Evolutionary conservation across 768 basidiomycete species (phyloP).

Genomic region (Mycena rosella): DNA sequence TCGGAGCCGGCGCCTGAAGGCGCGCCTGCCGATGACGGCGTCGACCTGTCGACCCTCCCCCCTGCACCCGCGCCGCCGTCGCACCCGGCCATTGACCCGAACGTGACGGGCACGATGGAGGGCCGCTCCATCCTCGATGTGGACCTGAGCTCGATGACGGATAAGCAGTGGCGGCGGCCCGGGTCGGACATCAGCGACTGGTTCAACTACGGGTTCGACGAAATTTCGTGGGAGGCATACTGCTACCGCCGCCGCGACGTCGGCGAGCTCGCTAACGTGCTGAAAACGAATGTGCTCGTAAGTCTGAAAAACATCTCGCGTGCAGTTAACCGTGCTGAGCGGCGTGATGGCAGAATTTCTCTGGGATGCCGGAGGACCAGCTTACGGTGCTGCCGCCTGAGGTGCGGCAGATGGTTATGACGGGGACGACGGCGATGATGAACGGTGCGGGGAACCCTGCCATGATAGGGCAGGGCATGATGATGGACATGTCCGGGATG

Average conservation of each 20-base stretch:
- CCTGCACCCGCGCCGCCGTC: slow-evolving; percentile 80
- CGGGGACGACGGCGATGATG: slow-evolving; percentile 85
- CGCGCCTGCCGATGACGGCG: slow-evolving; percentile 59
- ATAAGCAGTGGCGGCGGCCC: slow-evolving; percentile 92
- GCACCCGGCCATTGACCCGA: slow-evolving; percentile 82
- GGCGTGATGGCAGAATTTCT: slow-evolving; percentile 67
- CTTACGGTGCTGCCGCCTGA: slow-evolving; percentile 83
- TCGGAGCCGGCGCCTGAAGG: slow-evolving; percentile 22
- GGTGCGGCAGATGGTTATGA: slow-evolving; percentile 89
- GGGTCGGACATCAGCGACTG: slow-evolving; percentile 96
- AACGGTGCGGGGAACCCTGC: slow-evolving; percentile 64
- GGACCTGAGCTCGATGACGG: slow-evolving; percentile 78
- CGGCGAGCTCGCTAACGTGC: slow-evolving; percentile 81
- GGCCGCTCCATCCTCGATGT: slow-evolving; percentile 88
- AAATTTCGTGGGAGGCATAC: slow-evolving; percentile 95
- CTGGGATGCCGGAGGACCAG: slow-evolving; percentile 87
- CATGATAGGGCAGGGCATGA: slow-evolving; percentile 75
- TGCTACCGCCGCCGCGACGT: slow-evolving; percentile 86
- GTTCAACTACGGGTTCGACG: slow-evolving; percentile 99
- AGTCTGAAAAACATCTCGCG: slow-evolving; percentile 46
- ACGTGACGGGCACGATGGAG: slow-evolving; percentile 73
- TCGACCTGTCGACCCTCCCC: slow-evolving; percentile 76
- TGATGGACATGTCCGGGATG: slow-evolving; percentile 86
- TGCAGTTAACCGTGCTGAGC: background rate
- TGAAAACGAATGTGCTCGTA: slow-evolving; percentile 88